These are phyloP conservation scores for Pseudonectria buxi DNA, from an alignment of 2,329 filamentous ascomycete species.

Conservation along the genomic window DNA sequence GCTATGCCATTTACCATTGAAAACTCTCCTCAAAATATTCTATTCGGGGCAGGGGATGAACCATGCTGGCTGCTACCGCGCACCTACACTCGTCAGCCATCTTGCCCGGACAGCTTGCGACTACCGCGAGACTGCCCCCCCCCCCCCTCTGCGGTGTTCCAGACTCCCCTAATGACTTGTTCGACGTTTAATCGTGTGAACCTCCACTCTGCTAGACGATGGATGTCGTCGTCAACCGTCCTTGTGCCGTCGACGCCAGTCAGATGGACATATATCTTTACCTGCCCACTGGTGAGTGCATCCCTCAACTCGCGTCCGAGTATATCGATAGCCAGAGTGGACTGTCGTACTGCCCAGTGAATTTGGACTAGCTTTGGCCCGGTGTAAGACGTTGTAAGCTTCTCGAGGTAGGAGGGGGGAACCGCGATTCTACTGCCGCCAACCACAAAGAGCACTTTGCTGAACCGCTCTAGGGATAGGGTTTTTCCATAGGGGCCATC, in stretches of 20 bases:
- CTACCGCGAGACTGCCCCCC: no score
- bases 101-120: constrained; percentile 37
- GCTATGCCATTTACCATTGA: constrained; percentile 38
- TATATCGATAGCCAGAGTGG: constrained; percentile 29
- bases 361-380: constrained; percentile 24
- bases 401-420: constrained; percentile 31
- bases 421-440: constrained; percentile 41
- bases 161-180: no score
- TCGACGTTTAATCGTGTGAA: no score
- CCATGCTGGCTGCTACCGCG: no score
- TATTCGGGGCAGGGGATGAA: no score
- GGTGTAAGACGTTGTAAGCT: constrained; percentile 17
- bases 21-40: constrained; percentile 40
- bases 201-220: no score
- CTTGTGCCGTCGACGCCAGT: no score
- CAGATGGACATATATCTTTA: no score
- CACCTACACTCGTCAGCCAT: constrained; percentile 45
- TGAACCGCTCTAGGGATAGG: constrained; percentile 30
- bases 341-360: constrained; percentile 39
- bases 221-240: no score
- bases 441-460: constrained; percentile 35
- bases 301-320: constrained; percentile 27
- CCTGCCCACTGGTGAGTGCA: no score
- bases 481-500: constrained; percentile 41
- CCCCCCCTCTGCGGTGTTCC: no score